Percentiles rank a stretch among this genome's conserved stretches.
phyloP scores from a whole-genome alignment of 345 rosid genomes.

The Eutrema heterophyllum region DNA sequence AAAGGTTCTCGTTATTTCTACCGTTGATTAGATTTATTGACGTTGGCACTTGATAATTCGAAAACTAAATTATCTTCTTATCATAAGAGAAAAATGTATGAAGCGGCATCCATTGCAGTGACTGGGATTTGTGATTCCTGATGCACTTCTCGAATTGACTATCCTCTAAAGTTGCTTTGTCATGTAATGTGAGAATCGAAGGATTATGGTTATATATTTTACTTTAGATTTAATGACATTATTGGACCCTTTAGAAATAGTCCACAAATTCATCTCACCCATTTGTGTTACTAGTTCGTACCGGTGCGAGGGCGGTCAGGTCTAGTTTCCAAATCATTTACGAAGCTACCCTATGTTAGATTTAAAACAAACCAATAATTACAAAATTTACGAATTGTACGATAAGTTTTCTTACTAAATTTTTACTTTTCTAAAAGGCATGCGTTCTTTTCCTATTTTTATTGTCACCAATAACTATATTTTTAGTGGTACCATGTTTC shows the following conservation, averaged over 20 bases:
- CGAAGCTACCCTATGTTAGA: background rate
- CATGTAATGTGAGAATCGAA: background rate
- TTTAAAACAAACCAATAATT: background rate
- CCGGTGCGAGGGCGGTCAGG: background rate
- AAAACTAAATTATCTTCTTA: too few relatives aligned
- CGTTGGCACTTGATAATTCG: too few relatives aligned
- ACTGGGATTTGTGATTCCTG: background rate
- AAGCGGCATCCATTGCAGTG: background rate
- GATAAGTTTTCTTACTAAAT: too few relatives aligned
- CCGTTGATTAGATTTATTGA: too few relatives aligned
- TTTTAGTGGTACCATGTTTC: too few relatives aligned
- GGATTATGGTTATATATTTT: background rate
- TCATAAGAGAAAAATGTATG: too few relatives aligned
- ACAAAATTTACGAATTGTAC: background rate
- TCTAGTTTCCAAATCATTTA: background rate
- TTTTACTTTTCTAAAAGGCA: too few relatives aligned
- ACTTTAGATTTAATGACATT: background rate
- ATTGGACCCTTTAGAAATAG: background rate
- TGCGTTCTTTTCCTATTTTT: too few relatives aligned
- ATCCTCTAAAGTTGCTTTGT: background rate
- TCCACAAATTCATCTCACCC: background rate
- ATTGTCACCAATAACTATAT: too few relatives aligned
- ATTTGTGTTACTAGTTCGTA: background rate
- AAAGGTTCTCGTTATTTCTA: too few relatives aligned
- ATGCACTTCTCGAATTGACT: background rate